Evolutionary conservation across 306 rosid species (phyloP).

Genomic region (Cucumis sativus): DNA sequence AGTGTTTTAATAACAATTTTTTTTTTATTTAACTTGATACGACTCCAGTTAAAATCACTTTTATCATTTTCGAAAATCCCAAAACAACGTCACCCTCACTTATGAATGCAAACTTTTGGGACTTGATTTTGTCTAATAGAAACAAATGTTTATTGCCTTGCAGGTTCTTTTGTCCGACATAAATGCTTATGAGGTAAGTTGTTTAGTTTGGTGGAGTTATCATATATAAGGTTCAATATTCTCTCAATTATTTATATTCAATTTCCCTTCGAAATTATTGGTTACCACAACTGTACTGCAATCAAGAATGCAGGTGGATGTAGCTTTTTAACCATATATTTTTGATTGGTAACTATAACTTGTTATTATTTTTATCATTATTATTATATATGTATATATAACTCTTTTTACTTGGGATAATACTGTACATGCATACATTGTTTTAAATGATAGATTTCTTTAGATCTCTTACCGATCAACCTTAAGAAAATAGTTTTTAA

Average conservation of each 20-base stretch:
- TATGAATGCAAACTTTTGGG: neutral
- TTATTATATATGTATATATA: no score
- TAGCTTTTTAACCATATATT: neutral
- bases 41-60: no score
- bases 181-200: constrained; percentile 74
- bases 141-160: constrained; percentile 12
- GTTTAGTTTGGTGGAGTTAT: neutral
- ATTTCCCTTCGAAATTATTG: neutral
- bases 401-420: neutral
- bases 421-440: no score
- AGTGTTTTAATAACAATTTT: neutral
- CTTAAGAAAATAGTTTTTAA: neutral
- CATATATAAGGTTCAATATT: neutral
- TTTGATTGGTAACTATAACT: neutral
- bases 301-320: neutral
- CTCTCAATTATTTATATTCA: neutral
- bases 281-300: neutral
- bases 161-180: constrained; percentile 87
- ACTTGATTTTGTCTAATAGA: constrained; percentile 6
- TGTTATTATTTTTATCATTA: no score
- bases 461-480: neutral
- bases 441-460: neutral
- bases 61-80: no score
- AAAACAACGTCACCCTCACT: neutral
- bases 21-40: no score